Conservation (phyloP, 208 protist species). For the Herpetomonas samuelpessoai region DNA sequence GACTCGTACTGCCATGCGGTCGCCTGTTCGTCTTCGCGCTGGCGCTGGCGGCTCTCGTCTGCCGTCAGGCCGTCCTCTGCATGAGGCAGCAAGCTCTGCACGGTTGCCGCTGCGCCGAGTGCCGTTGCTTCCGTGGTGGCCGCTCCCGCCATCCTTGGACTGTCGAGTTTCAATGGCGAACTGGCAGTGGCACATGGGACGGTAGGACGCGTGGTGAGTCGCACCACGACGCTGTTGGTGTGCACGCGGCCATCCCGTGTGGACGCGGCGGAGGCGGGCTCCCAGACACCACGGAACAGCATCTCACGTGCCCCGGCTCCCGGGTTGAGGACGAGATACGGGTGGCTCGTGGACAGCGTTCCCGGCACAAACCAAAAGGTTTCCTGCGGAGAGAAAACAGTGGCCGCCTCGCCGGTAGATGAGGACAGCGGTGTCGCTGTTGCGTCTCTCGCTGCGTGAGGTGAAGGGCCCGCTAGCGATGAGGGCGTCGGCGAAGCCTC, state of each 20-base stretch:
- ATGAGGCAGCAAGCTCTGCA: slow-evolving; percentile 73
- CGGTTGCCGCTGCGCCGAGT: slow-evolving; percentile 2
- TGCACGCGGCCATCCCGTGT: not conserved
- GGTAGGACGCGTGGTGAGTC: not conserved
- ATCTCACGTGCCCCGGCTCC: slow-evolving; percentile 29
- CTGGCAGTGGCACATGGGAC: not conserved
- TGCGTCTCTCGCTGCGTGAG: not conserved
- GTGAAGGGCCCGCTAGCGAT: not conserved
- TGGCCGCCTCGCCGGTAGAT: not conserved
- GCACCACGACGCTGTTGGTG: slow-evolving; percentile 42
- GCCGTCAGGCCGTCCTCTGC: slow-evolving; percentile 47
- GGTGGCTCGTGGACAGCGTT: slow-evolving; percentile 48
- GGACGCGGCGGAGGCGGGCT: slow-evolving; percentile 17
- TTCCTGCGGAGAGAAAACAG: slow-evolving; percentile 25
- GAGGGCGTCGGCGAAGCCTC: not conserved
- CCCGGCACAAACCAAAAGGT: slow-evolving; percentile 29
- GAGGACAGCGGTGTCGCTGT: not conserved
- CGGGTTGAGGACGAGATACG: slow-evolving; percentile 40
- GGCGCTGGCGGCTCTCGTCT: slow-evolving; percentile 43
- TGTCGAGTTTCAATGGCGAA: no score
- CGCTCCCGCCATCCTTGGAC: not conserved
- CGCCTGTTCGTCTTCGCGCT: slow-evolving; percentile 16
- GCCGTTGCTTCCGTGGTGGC: not conserved
- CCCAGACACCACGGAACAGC: slow-evolving; percentile 66
- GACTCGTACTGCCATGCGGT: slow-evolving; percentile 38